These are phyloP conservation scores for Neurospora sp. DNA, from an alignment of 495 filamentous ascomycete species.

Conservation along the genomic window DNA sequence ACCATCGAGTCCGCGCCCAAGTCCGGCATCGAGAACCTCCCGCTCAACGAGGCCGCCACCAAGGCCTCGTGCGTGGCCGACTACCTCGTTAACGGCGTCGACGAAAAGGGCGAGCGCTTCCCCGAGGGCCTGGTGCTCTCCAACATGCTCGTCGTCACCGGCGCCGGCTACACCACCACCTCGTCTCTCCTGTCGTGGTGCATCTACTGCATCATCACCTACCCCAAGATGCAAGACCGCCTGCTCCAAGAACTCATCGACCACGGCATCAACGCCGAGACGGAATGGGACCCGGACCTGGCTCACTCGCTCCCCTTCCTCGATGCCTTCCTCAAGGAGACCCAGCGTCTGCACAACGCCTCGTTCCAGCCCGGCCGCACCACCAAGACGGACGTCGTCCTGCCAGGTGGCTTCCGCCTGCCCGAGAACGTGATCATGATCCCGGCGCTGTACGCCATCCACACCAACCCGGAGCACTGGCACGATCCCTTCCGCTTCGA, in stretches of 20 bases:
- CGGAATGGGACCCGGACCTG: conserved; percentile 29
- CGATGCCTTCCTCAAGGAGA: conserved; percentile 50
- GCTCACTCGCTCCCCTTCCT: conserved; percentile 33
- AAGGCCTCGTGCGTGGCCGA: conserved; percentile 28
- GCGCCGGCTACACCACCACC: conserved; percentile 47
- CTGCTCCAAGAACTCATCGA: conserved; percentile 46
- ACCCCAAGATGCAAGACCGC: conserved; percentile 40
- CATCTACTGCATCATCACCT: conserved; percentile 38
- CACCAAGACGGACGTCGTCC: conserved; percentile 37
- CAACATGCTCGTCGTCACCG: conserved; percentile 26
- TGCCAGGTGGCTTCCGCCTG: conserved; percentile 45
- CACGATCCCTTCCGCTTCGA: conserved; percentile 42
- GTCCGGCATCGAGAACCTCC: conserved; percentile 30
- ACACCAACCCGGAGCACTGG: conserved; percentile 44
- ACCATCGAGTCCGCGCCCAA: conserved; percentile 25
- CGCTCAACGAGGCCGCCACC: conserved; percentile 41
- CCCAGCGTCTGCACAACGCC: conserved; percentile 44
- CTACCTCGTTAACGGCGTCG: conserved; percentile 37
- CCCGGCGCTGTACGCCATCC: conserved; percentile 38
- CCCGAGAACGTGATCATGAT: conserved; percentile 41
- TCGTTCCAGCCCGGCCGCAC: conserved; percentile 46
- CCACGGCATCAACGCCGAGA: conserved; percentile 25
- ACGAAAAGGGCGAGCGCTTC: conserved; percentile 43
- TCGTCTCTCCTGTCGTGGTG: conserved; percentile 43
- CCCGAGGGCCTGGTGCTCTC: conserved; percentile 19